Evolutionary conservation across 495 filamentous ascomycete genomes (phyloP), one percentile per base, ranked within the genome.

Genomic region (Aeminium ludgeri): DNA sequence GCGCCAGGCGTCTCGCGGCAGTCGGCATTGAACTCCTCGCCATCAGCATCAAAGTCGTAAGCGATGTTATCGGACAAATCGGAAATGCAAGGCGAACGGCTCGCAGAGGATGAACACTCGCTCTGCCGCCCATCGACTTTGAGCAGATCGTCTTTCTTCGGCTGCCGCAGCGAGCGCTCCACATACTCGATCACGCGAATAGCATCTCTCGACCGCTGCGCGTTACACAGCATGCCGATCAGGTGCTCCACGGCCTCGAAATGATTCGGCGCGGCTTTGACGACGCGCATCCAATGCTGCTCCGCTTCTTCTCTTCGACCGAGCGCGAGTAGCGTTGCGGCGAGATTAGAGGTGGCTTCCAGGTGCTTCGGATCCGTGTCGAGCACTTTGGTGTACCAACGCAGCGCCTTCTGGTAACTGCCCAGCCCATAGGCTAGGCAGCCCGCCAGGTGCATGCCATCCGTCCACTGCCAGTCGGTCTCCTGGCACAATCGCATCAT

Each of bases 191-290:
- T 96, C 34, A 91, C 76, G 36, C 80, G 73, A 35, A 97, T 78
- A 11, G 87, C 89, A 53, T 96, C 85, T 51, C 71, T 76, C 20
- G 76, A 81, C 44, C 87, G 72, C 39, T 89, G 77, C 35, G 74
- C 80, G 40, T 73, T 78, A 57, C 84, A 93, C 17, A 95, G 58
- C 23, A 99, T 64, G 5, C 86, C 84, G 20, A 96, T 79, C 2
- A 99, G 69, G 66, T 96, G 89, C 56, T 99, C 89, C 12, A 91
- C 86, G 11, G 89, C 91, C 64, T 99, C 89, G 46, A 99, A 82
- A 60, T 89, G 93, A 57, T 76, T 84, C 1, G 89, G 89, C 3
- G 83, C 75, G 32, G 81, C 63, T 49, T 74, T 82, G 25, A 99
- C 76, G 12, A 84, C 83, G 38, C 72, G 74, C 36, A 78, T 59